phyloP scores from a whole-genome alignment of 2,329 filamentous ascomycete species.

The Colletotrichum higginsianum region DNA sequence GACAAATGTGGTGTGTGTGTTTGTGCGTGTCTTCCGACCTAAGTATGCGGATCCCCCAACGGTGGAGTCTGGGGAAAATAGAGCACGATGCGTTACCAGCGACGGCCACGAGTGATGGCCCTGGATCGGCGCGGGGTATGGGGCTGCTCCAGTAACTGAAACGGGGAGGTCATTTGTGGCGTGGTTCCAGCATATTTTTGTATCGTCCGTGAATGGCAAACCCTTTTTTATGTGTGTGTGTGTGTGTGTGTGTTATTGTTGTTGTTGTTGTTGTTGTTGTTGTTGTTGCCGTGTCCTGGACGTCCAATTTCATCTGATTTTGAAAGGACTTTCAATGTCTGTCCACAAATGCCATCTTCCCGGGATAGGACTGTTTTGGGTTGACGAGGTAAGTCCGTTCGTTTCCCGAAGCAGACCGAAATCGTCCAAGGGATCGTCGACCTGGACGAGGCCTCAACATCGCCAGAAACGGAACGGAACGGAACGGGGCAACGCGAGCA shows the following conservation, averaged over 20 bases:
- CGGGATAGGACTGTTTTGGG: slow-evolving; percentile 15
- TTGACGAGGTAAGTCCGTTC: slow-evolving; percentile 34
- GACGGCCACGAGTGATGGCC: slow-evolving; percentile 7
- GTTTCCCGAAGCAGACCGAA: slow-evolving; percentile 27
- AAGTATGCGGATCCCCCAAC: slow-evolving; percentile 9
- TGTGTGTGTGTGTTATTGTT: too few relatives aligned
- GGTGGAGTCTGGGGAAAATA: slow-evolving; percentile 12
- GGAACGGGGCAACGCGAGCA: slow-evolving; percentile 8
- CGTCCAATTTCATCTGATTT: slow-evolving; percentile 18
- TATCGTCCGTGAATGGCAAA: slow-evolving; percentile 6
- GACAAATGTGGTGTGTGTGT: background rate
- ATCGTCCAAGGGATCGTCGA: background rate
- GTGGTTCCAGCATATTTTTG: slow-evolving; percentile 13
- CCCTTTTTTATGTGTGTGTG: background rate
- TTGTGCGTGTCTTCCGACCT: background rate
- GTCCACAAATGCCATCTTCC: slow-evolving; percentile 17
- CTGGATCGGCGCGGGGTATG: slow-evolving; percentile 26
- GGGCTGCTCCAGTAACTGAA: background rate
- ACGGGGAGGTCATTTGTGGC: background rate
- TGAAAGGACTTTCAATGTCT: slow-evolving; percentile 7
- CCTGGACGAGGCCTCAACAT: too few relatives aligned
- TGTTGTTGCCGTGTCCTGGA: slow-evolving; percentile 8
- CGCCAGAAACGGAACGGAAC: background rate
- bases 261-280: too few relatives aligned
- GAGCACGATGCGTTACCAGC: background rate